Conservation (phyloP, 345 rosid genomes). For the Garcia nutans region DNA sequence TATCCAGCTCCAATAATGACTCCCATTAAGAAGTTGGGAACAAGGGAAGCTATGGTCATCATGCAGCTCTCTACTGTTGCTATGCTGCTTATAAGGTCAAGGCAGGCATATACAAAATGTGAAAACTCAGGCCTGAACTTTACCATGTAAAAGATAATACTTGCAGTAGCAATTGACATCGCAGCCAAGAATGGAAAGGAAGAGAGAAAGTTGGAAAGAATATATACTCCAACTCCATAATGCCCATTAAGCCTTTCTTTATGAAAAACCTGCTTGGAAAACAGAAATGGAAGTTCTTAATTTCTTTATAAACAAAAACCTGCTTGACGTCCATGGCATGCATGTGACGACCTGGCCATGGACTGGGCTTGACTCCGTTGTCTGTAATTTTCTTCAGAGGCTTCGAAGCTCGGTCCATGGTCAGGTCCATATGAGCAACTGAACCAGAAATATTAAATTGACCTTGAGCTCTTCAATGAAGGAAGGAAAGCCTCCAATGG, state of each 20-base stretch:
- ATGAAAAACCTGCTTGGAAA: constrained; percentile 36
- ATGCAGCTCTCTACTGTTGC: constrained; percentile 54
- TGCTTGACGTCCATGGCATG: too few relatives aligned
- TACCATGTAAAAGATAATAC: constrained; percentile 48
- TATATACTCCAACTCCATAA: constrained; percentile 42
- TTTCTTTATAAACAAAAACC: too few relatives aligned
- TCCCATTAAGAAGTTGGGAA: constrained; percentile 56
- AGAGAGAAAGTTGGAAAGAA: constrained; percentile 49
- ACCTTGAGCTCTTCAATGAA: constrained; percentile 58
- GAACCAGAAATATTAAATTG: not conserved
- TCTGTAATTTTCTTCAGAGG: too few relatives aligned
- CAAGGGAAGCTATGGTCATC: constrained; percentile 56
- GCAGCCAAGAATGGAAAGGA: constrained; percentile 45
- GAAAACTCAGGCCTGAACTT: constrained; percentile 40
- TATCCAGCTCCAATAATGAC: constrained; percentile 48
- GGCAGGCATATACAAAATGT: constrained; percentile 26
- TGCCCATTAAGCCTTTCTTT: constrained; percentile 47
- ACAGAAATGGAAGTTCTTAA: not conserved
- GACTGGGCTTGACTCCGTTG: too few relatives aligned
- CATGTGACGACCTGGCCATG: too few relatives aligned
- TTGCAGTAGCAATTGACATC: constrained; percentile 36
- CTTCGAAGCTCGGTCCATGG: too few relatives aligned
- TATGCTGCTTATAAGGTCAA: constrained; percentile 42
- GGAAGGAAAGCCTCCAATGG: constrained; percentile 57
- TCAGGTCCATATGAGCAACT: too few relatives aligned